phyloP scores from a whole-genome alignment of 352 stramenopile species.

The Phytophthora sansomeana region DNA sequence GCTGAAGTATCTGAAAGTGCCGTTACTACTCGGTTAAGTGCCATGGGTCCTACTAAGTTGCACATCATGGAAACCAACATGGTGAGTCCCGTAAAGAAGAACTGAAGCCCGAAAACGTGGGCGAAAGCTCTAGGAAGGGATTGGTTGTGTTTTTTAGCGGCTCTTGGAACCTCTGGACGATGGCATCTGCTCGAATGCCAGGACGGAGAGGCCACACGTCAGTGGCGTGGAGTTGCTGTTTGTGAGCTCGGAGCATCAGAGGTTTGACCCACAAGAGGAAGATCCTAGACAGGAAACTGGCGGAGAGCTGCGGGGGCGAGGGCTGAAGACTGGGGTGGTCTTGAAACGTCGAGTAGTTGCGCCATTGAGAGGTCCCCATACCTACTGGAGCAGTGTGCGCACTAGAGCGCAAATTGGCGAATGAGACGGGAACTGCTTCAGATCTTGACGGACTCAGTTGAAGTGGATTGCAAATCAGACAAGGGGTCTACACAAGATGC shows the following conservation, averaged over 20 bases:
- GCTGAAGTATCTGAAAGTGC: constrained; percentile 26
- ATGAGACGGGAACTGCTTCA: not conserved
- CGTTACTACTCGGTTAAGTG: constrained; percentile 50
- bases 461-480: constrained; percentile 18
- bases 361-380: constrained; percentile 4
- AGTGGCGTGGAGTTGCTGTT: constrained; percentile 43
- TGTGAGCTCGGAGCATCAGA: constrained; percentile 49
- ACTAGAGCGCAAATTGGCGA: constrained; percentile 16
- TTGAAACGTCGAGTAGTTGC: constrained; percentile 27
- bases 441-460: constrained; percentile 13
- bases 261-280: constrained; percentile 56
- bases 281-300: constrained; percentile 41
- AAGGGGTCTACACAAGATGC: constrained; percentile 7
- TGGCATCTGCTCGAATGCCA: constrained; percentile 24
- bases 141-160: constrained; percentile 17
- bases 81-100: constrained; percentile 42
- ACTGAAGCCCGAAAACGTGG: constrained; percentile 41
- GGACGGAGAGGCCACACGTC: constrained; percentile 53
- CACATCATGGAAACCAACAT: constrained; percentile 52
- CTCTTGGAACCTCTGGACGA: constrained; percentile 32
- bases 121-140: constrained; percentile 42
- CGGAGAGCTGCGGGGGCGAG: constrained; percentile 20
- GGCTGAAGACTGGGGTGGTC: not conserved
- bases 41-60: constrained; percentile 51
- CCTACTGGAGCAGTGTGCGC: not conserved